Evolutionary conservation across 2,329 filamentous ascomycete species (phyloP), one percentile per base, ranked within the genome.

Genomic region (Trichoderma polysporum): DNA sequence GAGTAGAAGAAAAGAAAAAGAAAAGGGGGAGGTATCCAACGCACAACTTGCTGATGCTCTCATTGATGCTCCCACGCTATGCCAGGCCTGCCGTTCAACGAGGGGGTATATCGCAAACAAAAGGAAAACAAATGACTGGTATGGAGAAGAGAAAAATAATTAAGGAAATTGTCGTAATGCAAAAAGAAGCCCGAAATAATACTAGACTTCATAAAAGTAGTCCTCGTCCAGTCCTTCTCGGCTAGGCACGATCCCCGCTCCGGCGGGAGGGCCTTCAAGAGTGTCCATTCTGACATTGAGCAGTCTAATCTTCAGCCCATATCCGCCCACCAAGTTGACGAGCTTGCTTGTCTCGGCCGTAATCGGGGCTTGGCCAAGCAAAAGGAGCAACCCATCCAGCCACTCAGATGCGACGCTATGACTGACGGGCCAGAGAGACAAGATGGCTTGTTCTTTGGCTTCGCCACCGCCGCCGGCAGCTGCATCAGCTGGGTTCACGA

Each of bases 271-370:
- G 27, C 86, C 88, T 53, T 90, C 86, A 76, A 96, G 86, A 6
- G 84, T 91, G 76, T 98, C 93, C 80, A 94, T 91, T 65, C 93
- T 84, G 49, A 99, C 91, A 78, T 98, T 99, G 73, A 99, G 82
- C 75, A 99, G 80, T 47, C 95, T 85, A 69, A 99, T 96, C 82
- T 97, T 97, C 70, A 98, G 82, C 4, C 95, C 94, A 76, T 97
- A 98, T 72, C 96, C 91, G 74, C 89, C 89, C 68, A 98, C 91
- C 73, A 97, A 82, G 65, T 90, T 88, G 63, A 97, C 90, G 69
- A 98, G 82, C 78, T 95, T 96, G 76, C 91, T 94, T 39, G 95
- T 98, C 80, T 98, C 94, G 2, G 93, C 88, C n/a, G 95, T 99
- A 76, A 99, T 97, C 22, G 95, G 95, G 68, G 94, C 88, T 79